Percentiles rank a stretch among this genome's conserved stretches.
These are phyloP conservation scores for Colletotrichum orchidophilum DNA, from an alignment of 2,329 filamentous ascomycete species.

Conservation along the genomic window DNA sequence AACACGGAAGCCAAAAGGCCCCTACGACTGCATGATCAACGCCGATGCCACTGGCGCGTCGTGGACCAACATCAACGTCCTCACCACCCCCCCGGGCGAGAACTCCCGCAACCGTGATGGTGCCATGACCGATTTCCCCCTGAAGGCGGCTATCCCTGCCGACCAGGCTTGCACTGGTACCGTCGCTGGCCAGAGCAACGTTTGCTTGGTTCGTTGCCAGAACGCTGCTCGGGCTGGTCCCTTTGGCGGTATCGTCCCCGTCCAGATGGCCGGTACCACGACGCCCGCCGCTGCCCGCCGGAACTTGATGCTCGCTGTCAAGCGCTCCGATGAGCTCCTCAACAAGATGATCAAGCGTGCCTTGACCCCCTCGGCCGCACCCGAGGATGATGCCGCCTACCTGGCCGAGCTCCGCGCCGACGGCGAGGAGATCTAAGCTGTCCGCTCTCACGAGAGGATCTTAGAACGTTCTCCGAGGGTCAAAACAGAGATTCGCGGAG, in stretches of 20 bases:
- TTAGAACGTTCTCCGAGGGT: not conserved
- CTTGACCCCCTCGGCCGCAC: conserved; percentile 24
- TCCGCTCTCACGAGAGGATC: not conserved
- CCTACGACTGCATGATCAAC: conserved; percentile 73
- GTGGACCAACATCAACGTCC: conserved; percentile 65
- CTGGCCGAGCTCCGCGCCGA: conserved; percentile 36
- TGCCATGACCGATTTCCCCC: conserved; percentile 55
- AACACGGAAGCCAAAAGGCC: conserved; percentile 37
- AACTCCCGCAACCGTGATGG: conserved; percentile 58
- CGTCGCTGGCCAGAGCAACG: conserved; percentile 65
- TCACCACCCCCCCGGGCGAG: conserved; percentile 60
- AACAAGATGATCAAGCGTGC: conserved; percentile 37
- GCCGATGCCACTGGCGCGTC: conserved; percentile 63
- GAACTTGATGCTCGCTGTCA: conserved; percentile 39
- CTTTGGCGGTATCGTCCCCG: conserved; percentile 69
- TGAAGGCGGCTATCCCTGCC: conserved; percentile 66
- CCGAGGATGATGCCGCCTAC: conserved; percentile 32
- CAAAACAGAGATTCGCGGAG: not conserved
- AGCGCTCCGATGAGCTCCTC: conserved; percentile 36
- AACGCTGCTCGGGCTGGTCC: conserved; percentile 69
- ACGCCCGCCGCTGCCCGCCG: conserved; percentile 37
- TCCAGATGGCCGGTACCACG: conserved; percentile 53
- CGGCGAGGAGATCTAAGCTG: conserved; percentile 35
- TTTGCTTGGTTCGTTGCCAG: conserved; percentile 71
- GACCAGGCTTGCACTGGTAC: conserved; percentile 67